These are phyloP conservation scores for Scutellaria galericulata DNA, from an alignment of 257 asterid genomes.

Conservation along the genomic window DNA sequence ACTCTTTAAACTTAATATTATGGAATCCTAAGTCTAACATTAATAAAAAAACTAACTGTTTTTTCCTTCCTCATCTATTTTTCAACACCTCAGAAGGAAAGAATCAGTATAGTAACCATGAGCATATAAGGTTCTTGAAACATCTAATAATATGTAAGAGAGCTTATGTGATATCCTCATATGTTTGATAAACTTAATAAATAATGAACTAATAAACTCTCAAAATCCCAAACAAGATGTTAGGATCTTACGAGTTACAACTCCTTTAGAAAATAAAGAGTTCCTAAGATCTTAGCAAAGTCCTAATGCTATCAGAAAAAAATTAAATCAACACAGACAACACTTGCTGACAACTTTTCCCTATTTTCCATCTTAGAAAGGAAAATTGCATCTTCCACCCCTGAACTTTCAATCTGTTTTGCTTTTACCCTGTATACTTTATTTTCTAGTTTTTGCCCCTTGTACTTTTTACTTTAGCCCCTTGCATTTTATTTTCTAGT, in stretches of 20 bases:
- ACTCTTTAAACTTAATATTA: not conserved
- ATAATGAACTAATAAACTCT: not conserved
- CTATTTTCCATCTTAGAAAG: not conserved
- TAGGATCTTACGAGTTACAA: not conserved
- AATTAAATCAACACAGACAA: constrained; percentile 18
- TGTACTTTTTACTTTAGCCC: too few species aligned
- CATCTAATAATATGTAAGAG: not conserved
- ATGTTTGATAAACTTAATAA: not conserved
- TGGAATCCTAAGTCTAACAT: not conserved
- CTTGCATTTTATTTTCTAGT: too few species aligned
- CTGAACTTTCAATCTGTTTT: too few species aligned
- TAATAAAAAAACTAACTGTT: not conserved
- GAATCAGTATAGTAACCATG: not conserved
- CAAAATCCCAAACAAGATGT: not conserved
- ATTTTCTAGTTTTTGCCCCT: too few species aligned
- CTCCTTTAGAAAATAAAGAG: not conserved
- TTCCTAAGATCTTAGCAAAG: not conserved
- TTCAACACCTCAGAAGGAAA: constrained; percentile 2
- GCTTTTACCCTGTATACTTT: too few species aligned
- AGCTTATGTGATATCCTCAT: not conserved
- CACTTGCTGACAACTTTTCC: constrained; percentile 1
- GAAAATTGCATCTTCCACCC: too few species aligned
- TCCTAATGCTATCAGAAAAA: constrained; percentile 6
- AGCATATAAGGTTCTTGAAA: constrained; percentile 3
- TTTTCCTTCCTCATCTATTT: not conserved